phyloP scores from a whole-genome alignment of 306 rosid genomes.

The Lathyrus sativus region DNA sequence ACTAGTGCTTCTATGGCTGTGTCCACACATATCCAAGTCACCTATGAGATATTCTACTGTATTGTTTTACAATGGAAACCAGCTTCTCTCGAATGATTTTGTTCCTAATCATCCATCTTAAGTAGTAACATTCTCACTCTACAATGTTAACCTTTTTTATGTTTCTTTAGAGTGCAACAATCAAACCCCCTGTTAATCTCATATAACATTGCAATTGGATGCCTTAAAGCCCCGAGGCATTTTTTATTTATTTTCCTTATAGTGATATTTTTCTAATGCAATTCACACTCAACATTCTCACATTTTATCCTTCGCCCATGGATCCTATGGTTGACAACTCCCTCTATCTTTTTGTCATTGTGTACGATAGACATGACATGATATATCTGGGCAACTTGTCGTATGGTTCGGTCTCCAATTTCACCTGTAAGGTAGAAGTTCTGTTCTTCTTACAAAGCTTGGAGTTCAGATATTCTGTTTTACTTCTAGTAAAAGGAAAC shows the following conservation, averaged over 20 bases:
- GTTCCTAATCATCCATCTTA: not conserved
- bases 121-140: not conserved
- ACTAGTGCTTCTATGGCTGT: not conserved
- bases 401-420: not conserved
- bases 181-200: not conserved
- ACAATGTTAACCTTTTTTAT: not conserved
- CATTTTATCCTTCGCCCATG: not conserved
- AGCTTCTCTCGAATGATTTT: not conserved
- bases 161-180: not conserved
- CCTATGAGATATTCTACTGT: not conserved
- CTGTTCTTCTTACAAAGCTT: not conserved
- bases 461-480: conserved; percentile 2
- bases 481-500: not conserved
- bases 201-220: not conserved
- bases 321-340: conserved; percentile 2
- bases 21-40: not conserved
- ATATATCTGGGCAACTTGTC: not conserved
- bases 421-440: conserved; percentile 5
- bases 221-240: not conserved
- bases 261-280: not conserved
- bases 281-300: not conserved
- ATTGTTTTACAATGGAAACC: conserved; percentile 2
- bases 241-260: not conserved
- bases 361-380: not conserved
- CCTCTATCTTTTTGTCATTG: not conserved